Evolutionary conservation across 2,329 filamentous ascomycete genomes (phyloP), one percentile per base, ranked within the genome.

Genomic region (Cercospora canescens): DNA sequence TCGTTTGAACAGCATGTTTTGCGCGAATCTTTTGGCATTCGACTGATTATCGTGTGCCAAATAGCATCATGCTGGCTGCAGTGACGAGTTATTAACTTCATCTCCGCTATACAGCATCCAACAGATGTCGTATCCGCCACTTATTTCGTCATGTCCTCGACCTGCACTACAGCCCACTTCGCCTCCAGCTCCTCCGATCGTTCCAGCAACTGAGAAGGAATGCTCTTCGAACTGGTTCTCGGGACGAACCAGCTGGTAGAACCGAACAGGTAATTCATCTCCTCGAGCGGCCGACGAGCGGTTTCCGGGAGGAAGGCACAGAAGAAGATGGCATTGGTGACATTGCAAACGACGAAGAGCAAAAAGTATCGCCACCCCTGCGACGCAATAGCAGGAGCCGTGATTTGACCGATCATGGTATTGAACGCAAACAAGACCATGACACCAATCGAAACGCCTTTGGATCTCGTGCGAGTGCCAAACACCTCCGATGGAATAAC

Each of bases 401-500:
- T 91, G 9, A 89, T 84, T 76, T 90, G 87, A 1, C 88, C 89
- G 63, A 92, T 91, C 85, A 92, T 87, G 32, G 89, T 91, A 79
- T 91, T 92, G 81, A 91, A 92, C 1, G 90, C 90, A 76, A 91
- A 93, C 28, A 66, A 71, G 0, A 81, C 83, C 89, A 92, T 92
- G 4, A 88, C 91, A 0, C 89, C 89, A 68, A 93, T 87, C 1
- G 88, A 89, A 1, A 93, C 90, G 71, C 90, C 91, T 80, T 92
- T 92, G 62, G 87, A 84, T 39, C 65, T 39, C 5, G 90, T 93
- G 67, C 88, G 86, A 2, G 89, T 93, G 77, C 93, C 91, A 79
- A 93, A 93, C 39, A 75, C 72, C 55, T 75, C 73, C 4, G 73
- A 70, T 1, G 73, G 84, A 79, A 85, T 66, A 56, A 73, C 68